Evolutionary conservation across 2,329 filamentous ascomycete species (phyloP).

Genomic region (Fusarium anguioides): DNA sequence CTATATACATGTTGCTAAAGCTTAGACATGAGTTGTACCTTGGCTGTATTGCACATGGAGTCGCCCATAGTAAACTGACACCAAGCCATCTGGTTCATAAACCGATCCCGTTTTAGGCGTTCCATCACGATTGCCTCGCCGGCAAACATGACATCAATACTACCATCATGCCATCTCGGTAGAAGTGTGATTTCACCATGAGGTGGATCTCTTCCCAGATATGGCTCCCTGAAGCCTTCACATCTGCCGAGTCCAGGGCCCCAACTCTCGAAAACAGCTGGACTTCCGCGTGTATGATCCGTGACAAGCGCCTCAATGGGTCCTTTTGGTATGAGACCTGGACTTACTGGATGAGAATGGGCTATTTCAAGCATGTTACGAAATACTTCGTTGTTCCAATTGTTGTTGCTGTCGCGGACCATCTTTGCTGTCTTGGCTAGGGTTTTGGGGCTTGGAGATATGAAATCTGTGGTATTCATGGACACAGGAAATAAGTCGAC

Average conservation of each 20-base stretch:
- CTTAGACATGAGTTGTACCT: too few relatives aligned
- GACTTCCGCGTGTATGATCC: slow-evolving; percentile 5
- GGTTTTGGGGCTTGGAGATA: not conserved
- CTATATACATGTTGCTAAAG: too few relatives aligned
- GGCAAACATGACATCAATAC: slow-evolving; percentile 10
- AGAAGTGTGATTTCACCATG: slow-evolving; percentile 15
- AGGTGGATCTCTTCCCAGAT: slow-evolving; percentile 10
- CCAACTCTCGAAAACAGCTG: slow-evolving; percentile 10
- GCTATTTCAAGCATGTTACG: slow-evolving; percentile 6
- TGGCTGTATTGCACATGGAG: too few relatives aligned
- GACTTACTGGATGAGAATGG: slow-evolving; percentile 6
- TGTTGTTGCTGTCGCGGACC: slow-evolving; percentile 10
- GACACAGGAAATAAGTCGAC: slow-evolving; percentile 9
- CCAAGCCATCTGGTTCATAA: slow-evolving; percentile 4
- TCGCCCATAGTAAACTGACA: slow-evolving; percentile 5
- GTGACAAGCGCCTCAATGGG: slow-evolving; percentile 9
- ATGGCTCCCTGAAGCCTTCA: slow-evolving; percentile 13
- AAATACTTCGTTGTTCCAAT: slow-evolving; percentile 5
- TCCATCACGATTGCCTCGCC: slow-evolving; percentile 12
- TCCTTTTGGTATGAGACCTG: slow-evolving; percentile 5
- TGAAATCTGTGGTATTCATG: not conserved
- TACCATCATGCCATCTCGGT: not conserved
- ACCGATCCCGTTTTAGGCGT: not conserved
- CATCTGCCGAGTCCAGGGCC: slow-evolving; percentile 14
- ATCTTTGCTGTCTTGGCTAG: not conserved